Evolutionary conservation across 306 rosid species (phyloP), one percentile per base, ranked within the genome.

Genomic region (Argentina anserina): DNA sequence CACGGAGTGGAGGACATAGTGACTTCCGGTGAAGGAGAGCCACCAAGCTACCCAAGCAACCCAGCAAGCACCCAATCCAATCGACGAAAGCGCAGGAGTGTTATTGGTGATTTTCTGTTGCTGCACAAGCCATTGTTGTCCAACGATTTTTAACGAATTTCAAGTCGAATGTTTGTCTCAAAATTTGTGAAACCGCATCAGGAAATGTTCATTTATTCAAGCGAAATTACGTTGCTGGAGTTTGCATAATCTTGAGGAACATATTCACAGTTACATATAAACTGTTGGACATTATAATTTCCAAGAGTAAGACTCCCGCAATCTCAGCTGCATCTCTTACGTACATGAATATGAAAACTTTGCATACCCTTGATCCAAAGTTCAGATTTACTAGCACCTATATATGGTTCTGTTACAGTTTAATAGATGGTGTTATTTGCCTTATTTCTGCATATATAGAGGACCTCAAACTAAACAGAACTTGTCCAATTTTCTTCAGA

Each of bases 371-470:
- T 21, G 31, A 50, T 43, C 52, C 69, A 60, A 36, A 36, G n/a
- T 77, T 36, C 60, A 28, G 23, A n/a, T 63, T 58, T 72, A 70
- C 39, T 52, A 31, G 65, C 23, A 7, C 41, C 71, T 71, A 62
- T 60, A 31, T 26, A 81, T 60, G 77, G 17, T 66, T 79, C 86
- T 77, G 80, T 67, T 66, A 68, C 63, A 77, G 26, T 55, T 56
- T 69, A 65, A 65, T 18, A 45, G 61, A 21, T 33, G 6, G 7
- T 47, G 47, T 64, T 69, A 67, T 20, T 65, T 75, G 7, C 40
- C 40, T 64, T 69, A 67, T 20, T 65, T 75, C 29, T 42, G 65
- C 69, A 43, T 43, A 46, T n/a, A 29, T 20, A 36, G 61, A 64
- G 7, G 73, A 63, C 62, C 58, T 59, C 77, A 70, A 49, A 67